Evolutionary conservation across 139 green algal species (phyloP), one percentile per base, ranked within the genome.

Genomic region (Yamagishiella unicocca): DNA sequence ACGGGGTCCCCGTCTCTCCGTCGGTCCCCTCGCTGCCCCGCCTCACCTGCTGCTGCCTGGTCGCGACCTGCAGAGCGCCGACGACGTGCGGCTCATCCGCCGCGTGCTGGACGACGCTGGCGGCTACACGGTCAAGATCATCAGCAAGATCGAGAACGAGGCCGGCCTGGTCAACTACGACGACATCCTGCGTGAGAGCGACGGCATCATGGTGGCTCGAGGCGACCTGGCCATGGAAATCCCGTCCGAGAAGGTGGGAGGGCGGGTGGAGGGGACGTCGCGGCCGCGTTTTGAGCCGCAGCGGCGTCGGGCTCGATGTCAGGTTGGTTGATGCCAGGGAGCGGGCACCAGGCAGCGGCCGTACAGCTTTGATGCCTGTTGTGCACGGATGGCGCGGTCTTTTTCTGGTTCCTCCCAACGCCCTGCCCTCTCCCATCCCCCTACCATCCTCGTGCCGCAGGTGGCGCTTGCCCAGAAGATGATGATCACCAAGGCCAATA

Each of bases 101-200:
- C 37, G 82, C 14, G 89, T 95, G 80, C 91, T 96, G 70, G 89
- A 92, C 75, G 82, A 92, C 9, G 89, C 61, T 33, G 93, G 92
- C 40, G 93, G 94, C 10, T 19, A 86, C n/a, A 42, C 58, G 29
- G 82, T 97, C n/a, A 91, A 95, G 84, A 97, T 97, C 90, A 97
- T 97, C 72, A 90, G 81, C 86, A 97, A 97, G 90, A 95, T 97
- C 71, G 94, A 97, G 89, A 96, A 96, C 87, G 84, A 92, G 84
- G 93, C 92, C 40, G 94, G 93, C 1, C 84, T 96, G 62, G 45
- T 88, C 64, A 90, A 96, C 90, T 94, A 85, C 54, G 71, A 92
- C 53, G 88, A 85, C 42, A 95, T 95, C 76, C 86, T 96, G 29
- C 74, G 89, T 55, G 87, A 90, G 64, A 94, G 89, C 24, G 94